Evolutionary conservation across 2,329 filamentous ascomycete species (phyloP).

Genomic region (Fusarium secorum): DNA sequence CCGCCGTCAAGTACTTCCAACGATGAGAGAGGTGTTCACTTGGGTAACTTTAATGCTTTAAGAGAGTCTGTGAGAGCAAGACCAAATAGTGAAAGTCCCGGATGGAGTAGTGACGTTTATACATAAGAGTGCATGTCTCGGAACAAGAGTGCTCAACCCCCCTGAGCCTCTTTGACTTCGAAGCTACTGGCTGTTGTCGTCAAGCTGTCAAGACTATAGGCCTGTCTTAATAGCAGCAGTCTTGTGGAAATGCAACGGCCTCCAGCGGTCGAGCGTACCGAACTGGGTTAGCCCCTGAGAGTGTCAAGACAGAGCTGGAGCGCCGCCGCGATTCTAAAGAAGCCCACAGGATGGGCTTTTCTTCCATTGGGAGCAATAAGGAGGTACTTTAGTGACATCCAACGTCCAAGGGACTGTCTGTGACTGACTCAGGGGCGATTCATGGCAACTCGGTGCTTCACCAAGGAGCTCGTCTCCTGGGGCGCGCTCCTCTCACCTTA

Average conservation of each 20-base stretch:
- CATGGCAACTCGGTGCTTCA: not conserved
- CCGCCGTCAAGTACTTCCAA: too few relatives aligned
- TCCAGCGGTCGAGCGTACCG: not conserved
- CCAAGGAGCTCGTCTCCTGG: not conserved
- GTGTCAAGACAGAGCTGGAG: not conserved
- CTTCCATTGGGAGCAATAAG: fast-evolving
- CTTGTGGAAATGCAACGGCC: fast-evolving
- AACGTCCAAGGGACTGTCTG: not conserved
- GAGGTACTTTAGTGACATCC: fast-evolving
- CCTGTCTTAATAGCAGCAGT: fast-evolving
- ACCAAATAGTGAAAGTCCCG: too few relatives aligned
- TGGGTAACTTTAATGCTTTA: fast-evolving
- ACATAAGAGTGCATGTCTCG: not conserved
- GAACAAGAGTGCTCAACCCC: not conserved
- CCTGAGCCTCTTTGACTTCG: not conserved
- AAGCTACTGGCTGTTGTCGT: not conserved
- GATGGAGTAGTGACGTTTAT: not conserved
- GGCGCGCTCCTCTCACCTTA: not conserved
- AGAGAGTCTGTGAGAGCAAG: fast-evolving
- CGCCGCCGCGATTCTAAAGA: not conserved
- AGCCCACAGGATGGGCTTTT: not conserved
- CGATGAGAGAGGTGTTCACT: fast-evolving
- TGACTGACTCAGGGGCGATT: too few relatives aligned
- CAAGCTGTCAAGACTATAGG: not conserved
- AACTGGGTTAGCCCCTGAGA: not conserved